phyloP scores from a whole-genome alignment of 2,329 filamentous ascomycete genomes.

The Anthostomella pinea region DNA sequence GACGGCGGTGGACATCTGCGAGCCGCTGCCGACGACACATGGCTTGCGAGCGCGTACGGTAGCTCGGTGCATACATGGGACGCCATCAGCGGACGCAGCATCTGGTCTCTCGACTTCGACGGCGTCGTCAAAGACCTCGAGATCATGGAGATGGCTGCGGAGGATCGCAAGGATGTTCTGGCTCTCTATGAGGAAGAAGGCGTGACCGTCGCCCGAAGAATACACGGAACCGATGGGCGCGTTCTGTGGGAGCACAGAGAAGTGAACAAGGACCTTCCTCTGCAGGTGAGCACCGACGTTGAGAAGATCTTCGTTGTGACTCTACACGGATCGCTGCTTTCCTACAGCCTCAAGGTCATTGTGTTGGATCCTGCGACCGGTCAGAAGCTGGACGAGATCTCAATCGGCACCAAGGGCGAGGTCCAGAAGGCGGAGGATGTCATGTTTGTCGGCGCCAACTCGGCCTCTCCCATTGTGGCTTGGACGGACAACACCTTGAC shows the following conservation, averaged over 20 bases:
- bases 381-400: constrained; percentile 67
- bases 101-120: constrained; percentile 66
- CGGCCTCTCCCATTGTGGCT: constrained; percentile 69
- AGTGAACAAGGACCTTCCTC: constrained; percentile 64
- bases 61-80: constrained; percentile 76
- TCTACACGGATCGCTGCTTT: constrained; percentile 65
- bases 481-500: constrained; percentile 66
- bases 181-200: constrained; percentile 61
- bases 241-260: constrained; percentile 78
- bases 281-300: constrained; percentile 71
- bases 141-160: constrained; percentile 68
- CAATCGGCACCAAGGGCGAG: constrained; percentile 71
- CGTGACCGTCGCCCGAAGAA: constrained; percentile 60
- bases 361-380: constrained; percentile 72
- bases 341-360: constrained; percentile 74
- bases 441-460: constrained; percentile 73
- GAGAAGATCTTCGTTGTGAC: constrained; percentile 74
- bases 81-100: constrained; percentile 72
- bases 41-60: constrained; percentile 71
- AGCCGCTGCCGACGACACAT: constrained; percentile 75
- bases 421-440: constrained; percentile 63
- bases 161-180: constrained; percentile 64
- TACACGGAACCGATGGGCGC: constrained; percentile 70
- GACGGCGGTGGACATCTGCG: constrained; percentile 55
- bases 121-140: constrained; percentile 68